Base-by-base conservation (phyloP, 2,329 filamentous ascomycete species). In the Fusarium irregulare region DNA sequence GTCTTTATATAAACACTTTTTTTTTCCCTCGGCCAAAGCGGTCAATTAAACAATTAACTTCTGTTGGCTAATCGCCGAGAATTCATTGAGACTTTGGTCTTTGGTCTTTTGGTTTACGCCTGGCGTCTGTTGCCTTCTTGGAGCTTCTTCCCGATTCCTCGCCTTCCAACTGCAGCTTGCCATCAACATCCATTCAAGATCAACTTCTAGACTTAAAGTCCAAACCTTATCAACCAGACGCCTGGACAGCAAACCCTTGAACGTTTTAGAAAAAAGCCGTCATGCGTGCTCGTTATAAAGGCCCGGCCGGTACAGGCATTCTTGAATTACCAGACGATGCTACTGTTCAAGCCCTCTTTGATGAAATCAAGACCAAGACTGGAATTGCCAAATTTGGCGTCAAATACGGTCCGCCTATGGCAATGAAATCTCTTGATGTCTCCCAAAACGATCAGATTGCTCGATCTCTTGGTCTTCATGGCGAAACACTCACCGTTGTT, bases 371-470 rank as follows among this genome's bases (percentile, higher is more conserved):
- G 54, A 81, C 87, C 51, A 87, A 88, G 75, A 93, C 92, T 3
- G 87, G 87, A 7, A 84, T 95, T 18, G 75, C 84, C 9, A 83
- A 84, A 16, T 94, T 95, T 76, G 88, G 92, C 45, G 83, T 97
- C 67, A 97, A 96, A 83, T 93, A 91, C 80, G 93, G 93, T 37
- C 97, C 92, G 74, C 95, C 95, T 1, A 79, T 76, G 75, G 76
- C 77, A 6, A 90, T 93, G 25, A 89, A 91, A 76, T 83, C 88
- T 1, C 85, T 98, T 18, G 84, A 89, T 37, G 82, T 91, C 12
- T 84, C 87, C 30, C 83, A 87, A 61, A 78, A 80, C 70, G 76
- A 79, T 78, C 32, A 86, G 81, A 67, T 81, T 75, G 68, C 86
- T 87, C 74, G 83, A 77, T 83, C 79, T 23, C 80, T 84, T 14